Evolutionary conservation across 1,284 basidiomycete genomes (phyloP), one percentile per base, ranked within the genome.

Genomic region (Apiotrichum laibachii): DNA sequence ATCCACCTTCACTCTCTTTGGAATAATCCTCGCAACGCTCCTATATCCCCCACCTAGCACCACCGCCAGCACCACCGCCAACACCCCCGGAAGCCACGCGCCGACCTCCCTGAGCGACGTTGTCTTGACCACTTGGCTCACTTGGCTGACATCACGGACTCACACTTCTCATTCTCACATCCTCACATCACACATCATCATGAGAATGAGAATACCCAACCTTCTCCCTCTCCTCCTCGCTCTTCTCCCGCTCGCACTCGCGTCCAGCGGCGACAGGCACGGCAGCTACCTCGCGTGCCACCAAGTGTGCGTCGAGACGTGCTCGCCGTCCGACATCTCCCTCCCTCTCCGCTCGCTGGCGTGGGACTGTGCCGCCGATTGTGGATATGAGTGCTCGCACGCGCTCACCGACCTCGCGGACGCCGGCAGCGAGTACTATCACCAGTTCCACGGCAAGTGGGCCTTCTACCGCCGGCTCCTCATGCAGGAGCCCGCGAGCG

Each of bases 361-460:
- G 16, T 85, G 84, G 95, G 85, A 88, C 19, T 97, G 94, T 78
- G 70, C 77, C 15, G 90, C 91, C 68, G 84, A 97, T 76, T 98
- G 94, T 82, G 86, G 85, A 71, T 98, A 99, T 72, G 78, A 79
- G 19, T 99, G 95, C 80, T 90, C 89, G 82, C 92, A 96, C 71
- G 76, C 81, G 52, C 82, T 95, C 56, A 96, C 92, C 16, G 77
- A 82, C 22, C 85, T 86, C 26, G 70, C 86, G 5, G 82, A 73
- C 79, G 16, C 72, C 60, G 66, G 77, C 42, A 26, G 31, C 18
- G 50, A 58, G 37, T 53, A 53, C 39, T 79, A 88, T 21, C 82
- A 89, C 55, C 93, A 96, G 70, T 97, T 90, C 76, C 85, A 92
- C 70, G 96, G 96, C 26, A 99, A 99, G 80, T 99, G 95, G 94